Evolutionary conservation across 1,139 yeast species (phyloP).

Genomic region (Kodamaea anthophila): DNA sequence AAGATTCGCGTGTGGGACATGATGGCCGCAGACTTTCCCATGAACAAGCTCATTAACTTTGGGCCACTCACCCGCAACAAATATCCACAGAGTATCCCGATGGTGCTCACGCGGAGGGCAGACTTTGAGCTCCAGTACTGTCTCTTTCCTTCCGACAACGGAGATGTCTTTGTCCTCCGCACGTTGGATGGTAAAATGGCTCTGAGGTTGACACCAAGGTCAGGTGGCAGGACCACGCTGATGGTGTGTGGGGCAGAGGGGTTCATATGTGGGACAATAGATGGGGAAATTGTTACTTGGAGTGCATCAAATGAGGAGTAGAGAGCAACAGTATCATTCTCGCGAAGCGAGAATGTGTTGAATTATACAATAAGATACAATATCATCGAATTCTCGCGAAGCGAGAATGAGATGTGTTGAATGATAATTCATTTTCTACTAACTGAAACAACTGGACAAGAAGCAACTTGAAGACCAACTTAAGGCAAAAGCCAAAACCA

Average conservation of each 20-base stretch:
- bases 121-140: constrained; percentile 53
- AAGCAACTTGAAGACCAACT: too few species aligned
- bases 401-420: too few species aligned
- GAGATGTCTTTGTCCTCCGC: constrained; percentile 65
- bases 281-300: constrained; percentile 53
- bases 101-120: constrained; percentile 35
- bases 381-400: too few species aligned
- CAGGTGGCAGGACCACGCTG: constrained; percentile 43
- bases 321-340: too few species aligned
- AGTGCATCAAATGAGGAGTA: too few species aligned
- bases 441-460: too few species aligned
- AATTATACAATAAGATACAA: constrained; percentile 13
- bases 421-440: too few species aligned
- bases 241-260: constrained; percentile 40
- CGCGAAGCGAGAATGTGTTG: too few species aligned
- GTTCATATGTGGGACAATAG: constrained; percentile 50
- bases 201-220: constrained; percentile 38
- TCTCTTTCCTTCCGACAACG: constrained; percentile 72
- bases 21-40: constrained; percentile 38
- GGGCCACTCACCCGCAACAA: constrained; percentile 75
- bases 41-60: constrained; percentile 63
- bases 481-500: too few species aligned
- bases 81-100: constrained; percentile 42
- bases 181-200: constrained; percentile 60
- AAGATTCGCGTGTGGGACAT: constrained; percentile 73